phyloP scores from a whole-genome alignment of 2,329 filamentous ascomycete genomes.

The Ophiocordyceps camponoti-floridani region DNA sequence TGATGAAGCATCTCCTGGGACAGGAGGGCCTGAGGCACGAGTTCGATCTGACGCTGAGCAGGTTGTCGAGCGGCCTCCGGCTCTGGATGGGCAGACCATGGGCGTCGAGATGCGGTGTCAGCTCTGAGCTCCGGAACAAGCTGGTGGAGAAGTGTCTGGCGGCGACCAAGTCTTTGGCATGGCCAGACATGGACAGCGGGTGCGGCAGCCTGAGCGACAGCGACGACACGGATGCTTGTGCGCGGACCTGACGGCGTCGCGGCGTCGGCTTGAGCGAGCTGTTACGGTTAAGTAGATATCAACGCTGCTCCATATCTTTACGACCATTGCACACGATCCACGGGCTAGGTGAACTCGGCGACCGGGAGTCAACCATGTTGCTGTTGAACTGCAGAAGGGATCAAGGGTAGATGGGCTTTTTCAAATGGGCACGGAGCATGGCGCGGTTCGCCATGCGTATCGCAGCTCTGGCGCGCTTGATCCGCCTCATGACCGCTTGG shows the following conservation, averaged over 20 bases:
- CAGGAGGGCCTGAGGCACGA: constrained; percentile 28
- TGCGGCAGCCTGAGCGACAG: constrained; percentile 40
- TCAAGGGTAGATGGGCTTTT: too few species aligned
- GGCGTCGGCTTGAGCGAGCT: too few species aligned
- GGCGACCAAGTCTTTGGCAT: constrained; percentile 37
- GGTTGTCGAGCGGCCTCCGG: constrained; percentile 36
- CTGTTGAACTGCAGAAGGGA: too few species aligned
- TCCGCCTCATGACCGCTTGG: too few species aligned
- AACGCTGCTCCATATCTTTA: too few species aligned
- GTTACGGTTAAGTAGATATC: too few species aligned
- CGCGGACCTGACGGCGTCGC: neutral
- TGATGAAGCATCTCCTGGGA: constrained; percentile 33
- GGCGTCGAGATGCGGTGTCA: constrained; percentile 33
- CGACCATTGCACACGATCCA: too few species aligned
- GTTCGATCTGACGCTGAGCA: constrained; percentile 32
- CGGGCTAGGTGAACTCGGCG: too few species aligned
- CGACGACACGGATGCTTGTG: constrained; percentile 13
- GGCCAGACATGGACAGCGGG: constrained; percentile 41
- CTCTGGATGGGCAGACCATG: constrained; percentile 40
- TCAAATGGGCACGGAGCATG: too few species aligned
- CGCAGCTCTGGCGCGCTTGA: too few species aligned
- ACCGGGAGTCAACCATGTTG: too few species aligned
- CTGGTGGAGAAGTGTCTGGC: constrained; percentile 37
- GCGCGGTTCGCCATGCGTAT: too few species aligned
- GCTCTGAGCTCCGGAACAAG: constrained; percentile 28